phyloP scores from a whole-genome alignment of 179 eudicot species.

The Dionaea muscipula region DNA sequence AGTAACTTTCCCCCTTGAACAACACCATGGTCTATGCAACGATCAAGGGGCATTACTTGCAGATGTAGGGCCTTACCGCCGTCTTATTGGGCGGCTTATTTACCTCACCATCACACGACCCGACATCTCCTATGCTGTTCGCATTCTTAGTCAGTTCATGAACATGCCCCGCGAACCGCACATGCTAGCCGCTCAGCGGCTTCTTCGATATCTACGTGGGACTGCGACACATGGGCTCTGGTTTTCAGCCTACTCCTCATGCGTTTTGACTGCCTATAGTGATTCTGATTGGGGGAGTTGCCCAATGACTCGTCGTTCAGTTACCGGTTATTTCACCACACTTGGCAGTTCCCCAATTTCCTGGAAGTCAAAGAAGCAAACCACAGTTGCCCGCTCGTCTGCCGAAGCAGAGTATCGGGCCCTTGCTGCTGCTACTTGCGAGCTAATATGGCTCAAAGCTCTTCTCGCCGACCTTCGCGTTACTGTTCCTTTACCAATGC shows the following conservation, averaged over 20 bases:
- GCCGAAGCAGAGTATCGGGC: neutral
- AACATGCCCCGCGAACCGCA: neutral
- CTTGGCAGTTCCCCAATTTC: neutral
- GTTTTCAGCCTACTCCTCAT: neutral
- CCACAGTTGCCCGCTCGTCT: neutral
- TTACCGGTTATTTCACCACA: neutral
- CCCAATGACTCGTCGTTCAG: neutral
- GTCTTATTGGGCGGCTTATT: neutral
- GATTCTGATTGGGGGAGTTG: neutral
- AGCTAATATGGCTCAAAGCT: too few species aligned
- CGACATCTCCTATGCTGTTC: neutral
- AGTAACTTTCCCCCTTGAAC: neutral
- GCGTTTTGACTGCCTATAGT: neutral
- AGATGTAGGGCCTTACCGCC: neutral
- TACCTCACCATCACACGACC: neutral
- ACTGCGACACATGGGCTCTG: neutral
- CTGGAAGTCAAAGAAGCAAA: neutral
- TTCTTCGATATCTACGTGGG: neutral
- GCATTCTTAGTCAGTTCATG: neutral
- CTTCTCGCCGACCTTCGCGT: too few species aligned
- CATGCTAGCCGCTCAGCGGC: neutral
- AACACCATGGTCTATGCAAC: neutral
- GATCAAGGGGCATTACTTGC: neutral
- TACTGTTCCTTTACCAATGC: too few species aligned
- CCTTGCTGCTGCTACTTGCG: too few species aligned